Percentiles rank a stretch among this genome's conserved stretches.
These are phyloP conservation scores for Cadophora sp. DNA, from an alignment of 2,329 filamentous ascomycete genomes.

Conservation along the genomic window DNA sequence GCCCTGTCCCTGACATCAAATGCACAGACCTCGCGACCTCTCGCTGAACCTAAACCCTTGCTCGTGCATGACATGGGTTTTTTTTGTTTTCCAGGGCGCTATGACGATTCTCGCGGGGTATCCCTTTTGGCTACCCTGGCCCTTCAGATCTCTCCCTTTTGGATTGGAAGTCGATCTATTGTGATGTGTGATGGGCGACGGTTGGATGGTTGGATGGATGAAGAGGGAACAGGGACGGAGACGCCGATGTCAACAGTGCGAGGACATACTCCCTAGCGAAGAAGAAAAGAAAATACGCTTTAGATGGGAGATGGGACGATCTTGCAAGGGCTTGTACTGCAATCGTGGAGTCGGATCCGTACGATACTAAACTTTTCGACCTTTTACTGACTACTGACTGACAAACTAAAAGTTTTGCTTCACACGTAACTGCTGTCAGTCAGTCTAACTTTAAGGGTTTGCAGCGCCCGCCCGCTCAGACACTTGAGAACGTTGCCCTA, in stretches of 20 bases:
- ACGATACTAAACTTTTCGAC: not conserved
- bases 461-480: conserved; percentile 6
- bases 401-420: not conserved
- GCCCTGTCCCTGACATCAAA: conserved; percentile 7
- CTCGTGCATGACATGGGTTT: conserved; percentile 9
- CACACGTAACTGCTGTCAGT: not conserved
- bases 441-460: conserved; percentile 9
- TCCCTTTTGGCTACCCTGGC: conserved; percentile 4
- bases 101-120: conserved; percentile 26
- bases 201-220: not conserved
- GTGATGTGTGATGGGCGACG: not conserved
- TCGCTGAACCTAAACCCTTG: not conserved
- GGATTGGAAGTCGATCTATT: conserved; percentile 7
- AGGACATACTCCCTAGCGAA: too few species aligned
- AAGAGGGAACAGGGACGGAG: not conserved
- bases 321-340: not conserved
- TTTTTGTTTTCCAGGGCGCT: conserved; percentile 9
- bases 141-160: conserved; percentile 11
- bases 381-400: not conserved
- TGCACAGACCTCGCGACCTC: conserved; percentile 15
- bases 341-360: not conserved
- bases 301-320: not conserved
- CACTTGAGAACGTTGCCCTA: not conserved
- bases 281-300: not conserved
- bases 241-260: not conserved